These are phyloP conservation scores for Dactylellina sp. DNA, from an alignment of 2,329 filamentous ascomycete genomes.

Conservation along the genomic window DNA sequence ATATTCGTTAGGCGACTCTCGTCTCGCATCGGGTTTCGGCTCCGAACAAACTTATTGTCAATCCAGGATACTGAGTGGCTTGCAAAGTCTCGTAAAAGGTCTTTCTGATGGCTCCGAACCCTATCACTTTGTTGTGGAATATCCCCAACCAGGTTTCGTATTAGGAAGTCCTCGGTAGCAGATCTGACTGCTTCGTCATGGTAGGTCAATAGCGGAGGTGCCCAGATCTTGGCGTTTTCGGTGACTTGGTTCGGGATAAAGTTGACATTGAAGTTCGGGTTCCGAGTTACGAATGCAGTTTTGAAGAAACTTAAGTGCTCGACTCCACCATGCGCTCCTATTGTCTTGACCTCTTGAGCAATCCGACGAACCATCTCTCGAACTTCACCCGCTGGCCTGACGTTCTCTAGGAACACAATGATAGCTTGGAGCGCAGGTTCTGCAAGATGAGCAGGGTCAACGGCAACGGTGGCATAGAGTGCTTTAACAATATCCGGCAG, in stretches of 20 bases:
- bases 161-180: constrained; percentile 64
- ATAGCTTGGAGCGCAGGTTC: constrained; percentile 66
- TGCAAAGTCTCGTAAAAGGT: constrained; percentile 34
- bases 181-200: constrained; percentile 66
- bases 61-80: constrained; percentile 41
- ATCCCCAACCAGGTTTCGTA: constrained; percentile 37
- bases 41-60: constrained; percentile 51
- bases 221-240: constrained; percentile 66
- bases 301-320: constrained; percentile 68
- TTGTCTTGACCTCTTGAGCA: constrained; percentile 67
- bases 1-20: constrained; percentile 51
- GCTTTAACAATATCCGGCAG: constrained; percentile 40
- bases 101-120: constrained; percentile 48
- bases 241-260: constrained; percentile 52
- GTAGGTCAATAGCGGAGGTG: constrained; percentile 68
- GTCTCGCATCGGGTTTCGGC: constrained; percentile 47
- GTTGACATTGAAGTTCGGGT: constrained; percentile 35
- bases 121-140: constrained; percentile 49
- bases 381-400: constrained; percentile 61
- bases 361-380: constrained; percentile 61
- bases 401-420: constrained; percentile 64
- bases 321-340: constrained; percentile 66
- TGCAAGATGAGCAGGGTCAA: constrained; percentile 63
- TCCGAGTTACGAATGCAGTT: constrained; percentile 54
- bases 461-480: constrained; percentile 57